Evolutionary conservation across 2,329 filamentous ascomycete species (phyloP).

Genomic region (Pestalotiopsis fici): DNA sequence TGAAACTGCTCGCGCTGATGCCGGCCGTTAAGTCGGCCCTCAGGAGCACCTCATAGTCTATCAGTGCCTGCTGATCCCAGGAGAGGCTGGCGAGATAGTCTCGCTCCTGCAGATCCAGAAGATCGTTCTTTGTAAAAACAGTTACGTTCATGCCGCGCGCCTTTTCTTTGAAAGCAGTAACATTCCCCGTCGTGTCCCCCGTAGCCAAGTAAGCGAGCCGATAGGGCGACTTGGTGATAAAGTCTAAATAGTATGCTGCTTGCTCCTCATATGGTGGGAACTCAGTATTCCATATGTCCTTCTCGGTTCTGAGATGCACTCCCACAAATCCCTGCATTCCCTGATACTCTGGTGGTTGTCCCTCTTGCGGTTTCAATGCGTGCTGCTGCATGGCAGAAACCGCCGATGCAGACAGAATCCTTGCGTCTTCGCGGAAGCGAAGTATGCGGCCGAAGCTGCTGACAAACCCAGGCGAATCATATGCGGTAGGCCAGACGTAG

Average conservation of each 20-base stretch:
- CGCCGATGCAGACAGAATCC: slow-evolving; percentile 32
- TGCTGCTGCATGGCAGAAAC: slow-evolving; percentile 32
- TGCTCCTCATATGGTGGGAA: slow-evolving; percentile 33
- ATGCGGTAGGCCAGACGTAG: slow-evolving; percentile 31
- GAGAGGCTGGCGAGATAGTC: slow-evolving; percentile 34
- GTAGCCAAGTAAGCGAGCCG: slow-evolving; percentile 43
- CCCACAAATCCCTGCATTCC: slow-evolving; percentile 32
- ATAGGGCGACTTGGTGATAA: slow-evolving; percentile 25
- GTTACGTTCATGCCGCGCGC: slow-evolving; percentile 36
- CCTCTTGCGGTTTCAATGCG: slow-evolving; percentile 5
- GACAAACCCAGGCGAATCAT: slow-evolving; percentile 29
- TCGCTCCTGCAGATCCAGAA: slow-evolving; percentile 39
- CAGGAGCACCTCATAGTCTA: slow-evolving; percentile 52
- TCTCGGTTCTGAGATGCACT: slow-evolving; percentile 36
- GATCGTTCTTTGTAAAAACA: slow-evolving; percentile 42
- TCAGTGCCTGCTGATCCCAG: slow-evolving; percentile 50
- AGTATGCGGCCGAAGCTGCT: slow-evolving; percentile 39
- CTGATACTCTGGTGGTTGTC: slow-evolving; percentile 2
- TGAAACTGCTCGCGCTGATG: slow-evolving; percentile 44
- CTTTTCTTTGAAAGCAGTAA: slow-evolving; percentile 34
- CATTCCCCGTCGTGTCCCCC: slow-evolving; percentile 35
- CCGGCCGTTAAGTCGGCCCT: slow-evolving; percentile 44
- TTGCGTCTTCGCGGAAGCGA: slow-evolving; percentile 33
- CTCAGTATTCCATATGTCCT: slow-evolving; percentile 22
- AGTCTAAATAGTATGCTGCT: slow-evolving; percentile 30